Evolutionary conservation across 768 basidiomycete species (phyloP).

Genomic region (Coprinopsis marcescibilis): DNA sequence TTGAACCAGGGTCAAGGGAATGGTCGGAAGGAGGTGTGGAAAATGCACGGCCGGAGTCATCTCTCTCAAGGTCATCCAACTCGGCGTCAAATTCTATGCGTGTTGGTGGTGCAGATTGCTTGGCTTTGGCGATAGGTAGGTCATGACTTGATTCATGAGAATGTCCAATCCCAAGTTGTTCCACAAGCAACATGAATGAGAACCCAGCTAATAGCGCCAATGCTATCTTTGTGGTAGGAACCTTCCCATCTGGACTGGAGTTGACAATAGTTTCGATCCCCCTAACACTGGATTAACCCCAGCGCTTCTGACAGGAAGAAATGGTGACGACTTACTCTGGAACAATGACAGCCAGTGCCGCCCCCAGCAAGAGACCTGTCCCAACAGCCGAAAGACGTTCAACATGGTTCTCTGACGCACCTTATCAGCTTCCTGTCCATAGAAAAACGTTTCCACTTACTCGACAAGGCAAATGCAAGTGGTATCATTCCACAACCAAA

Average conservation of each 20-base stretch:
- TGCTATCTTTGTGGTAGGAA: slow-evolving; percentile 52
- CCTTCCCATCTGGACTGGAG: slow-evolving; percentile 26
- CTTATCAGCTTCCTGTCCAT: slow-evolving; percentile 7
- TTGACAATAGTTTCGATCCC: slow-evolving; percentile 61
- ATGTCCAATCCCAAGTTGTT: slow-evolving; percentile 54
- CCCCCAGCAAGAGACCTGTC: slow-evolving; percentile 82
- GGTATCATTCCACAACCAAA: slow-evolving; percentile 74
- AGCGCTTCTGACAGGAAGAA: background rate
- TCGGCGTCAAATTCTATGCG: slow-evolving; percentile 58
- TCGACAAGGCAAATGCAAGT: slow-evolving; percentile 65
- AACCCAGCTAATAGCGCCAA: slow-evolving; percentile 61
- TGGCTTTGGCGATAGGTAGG: background rate
- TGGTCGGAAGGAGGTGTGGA: background rate
- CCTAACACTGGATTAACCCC: slow-evolving; percentile 31
- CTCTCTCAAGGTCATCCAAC: slow-evolving; percentile 50
- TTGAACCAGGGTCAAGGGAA: background rate
- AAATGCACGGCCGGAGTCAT: slow-evolving; percentile 25
- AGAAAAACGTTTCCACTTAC: slow-evolving; percentile 33
- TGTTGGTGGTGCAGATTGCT: slow-evolving; percentile 11
- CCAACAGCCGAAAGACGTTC: slow-evolving; percentile 53
- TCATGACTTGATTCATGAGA: slow-evolving; percentile 25
- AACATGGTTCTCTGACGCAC: slow-evolving; percentile 18
- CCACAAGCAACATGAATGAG: slow-evolving; percentile 59
- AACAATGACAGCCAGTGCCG: slow-evolving; percentile 86
- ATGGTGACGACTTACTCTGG: slow-evolving; percentile 66